These are phyloP conservation scores for Adenanthera pavonina DNA, from an alignment of 306 rosid genomes.

Conservation along the genomic window DNA sequence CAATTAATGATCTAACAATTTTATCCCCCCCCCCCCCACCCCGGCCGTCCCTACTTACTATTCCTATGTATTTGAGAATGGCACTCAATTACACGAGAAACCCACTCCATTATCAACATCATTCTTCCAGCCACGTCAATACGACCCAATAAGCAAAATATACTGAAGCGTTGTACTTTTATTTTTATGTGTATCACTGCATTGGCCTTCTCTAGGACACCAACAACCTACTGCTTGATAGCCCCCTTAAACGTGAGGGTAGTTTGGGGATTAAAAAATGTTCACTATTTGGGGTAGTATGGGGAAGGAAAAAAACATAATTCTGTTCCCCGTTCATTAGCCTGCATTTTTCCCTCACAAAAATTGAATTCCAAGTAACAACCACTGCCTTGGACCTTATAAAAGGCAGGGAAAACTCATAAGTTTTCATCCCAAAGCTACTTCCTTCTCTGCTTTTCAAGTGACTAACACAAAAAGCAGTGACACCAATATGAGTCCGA, in stretches of 20 bases:
- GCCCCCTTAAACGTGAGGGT: conserved; percentile 1
- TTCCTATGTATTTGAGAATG: conserved; percentile 36
- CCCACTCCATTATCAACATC: conserved; percentile 39
- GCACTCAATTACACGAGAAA: conserved; percentile 40
- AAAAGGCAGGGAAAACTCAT: conserved; percentile 53
- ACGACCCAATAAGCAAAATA: not conserved
- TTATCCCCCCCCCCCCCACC: not conserved
- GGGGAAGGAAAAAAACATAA: conserved; percentile 41
- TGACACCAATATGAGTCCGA: conserved; percentile 47
- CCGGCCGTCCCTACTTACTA: conserved; percentile 21
- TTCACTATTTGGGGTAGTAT: conserved; percentile 3
- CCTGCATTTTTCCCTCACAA: conserved; percentile 52
- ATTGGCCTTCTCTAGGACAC: not conserved
- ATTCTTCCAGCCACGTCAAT: conserved; percentile 40
- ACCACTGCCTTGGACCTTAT: conserved; percentile 59
- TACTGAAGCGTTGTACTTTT: not conserved
- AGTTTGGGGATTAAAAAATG: conserved; percentile 32
- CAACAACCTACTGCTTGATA: not conserved
- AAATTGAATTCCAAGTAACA: conserved; percentile 68
- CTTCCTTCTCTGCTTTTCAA: conserved; percentile 29
- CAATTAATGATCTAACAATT: conserved; percentile 28
- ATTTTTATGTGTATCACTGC: not conserved
- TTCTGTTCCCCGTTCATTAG: conserved; percentile 57
- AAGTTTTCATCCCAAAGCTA: conserved; percentile 39
- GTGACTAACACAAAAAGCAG: conserved; percentile 13